Conservation (phyloP, 2,329 filamentous ascomycete genomes). For the Thielaviopsis euricoi region DNA sequence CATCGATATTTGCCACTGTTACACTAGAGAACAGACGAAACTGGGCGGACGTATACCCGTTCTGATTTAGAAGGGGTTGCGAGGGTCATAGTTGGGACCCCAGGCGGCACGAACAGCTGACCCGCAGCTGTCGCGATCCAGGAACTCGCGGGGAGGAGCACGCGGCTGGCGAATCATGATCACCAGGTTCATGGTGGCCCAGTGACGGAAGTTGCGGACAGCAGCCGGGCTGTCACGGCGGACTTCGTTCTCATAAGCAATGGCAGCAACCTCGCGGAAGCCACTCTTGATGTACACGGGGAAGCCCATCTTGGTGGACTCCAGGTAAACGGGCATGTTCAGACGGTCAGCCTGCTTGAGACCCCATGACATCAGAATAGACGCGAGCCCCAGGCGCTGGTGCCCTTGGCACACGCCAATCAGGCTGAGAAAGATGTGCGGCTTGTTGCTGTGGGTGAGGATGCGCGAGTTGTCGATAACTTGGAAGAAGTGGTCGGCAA, state of each 20-base stretch:
- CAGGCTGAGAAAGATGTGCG: conserved; percentile 9
- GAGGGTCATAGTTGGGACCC: not conserved
- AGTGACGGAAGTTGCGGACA: conserved; percentile 3
- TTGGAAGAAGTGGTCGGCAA: conserved; percentile 9
- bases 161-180: conserved; percentile 7
- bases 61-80: not conserved
- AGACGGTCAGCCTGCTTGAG: conserved; percentile 7
- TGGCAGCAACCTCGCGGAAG: conserved; percentile 4
- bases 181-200: conserved; percentile 5
- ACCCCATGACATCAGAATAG: conserved; percentile 7
- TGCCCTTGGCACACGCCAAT: conserved; percentile 6
- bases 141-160: not conserved
- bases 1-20: too few relatives aligned
- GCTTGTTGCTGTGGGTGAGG: conserved; percentile 7
- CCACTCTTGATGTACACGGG: conserved; percentile 8
- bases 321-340: conserved; percentile 7
- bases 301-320: conserved; percentile 8
- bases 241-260: conserved; percentile 6
- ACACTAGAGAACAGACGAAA: too few relatives aligned
- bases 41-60: too few relatives aligned
- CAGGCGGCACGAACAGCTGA: not conserved
- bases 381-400: conserved; percentile 3
- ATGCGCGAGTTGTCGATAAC: conserved; percentile 7
- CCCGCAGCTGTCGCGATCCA: not conserved
- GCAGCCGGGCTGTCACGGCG: not conserved